phyloP scores from a whole-genome alignment of 1,284 basidiomycete genomes.

The Takashimella tepidaria region DNA sequence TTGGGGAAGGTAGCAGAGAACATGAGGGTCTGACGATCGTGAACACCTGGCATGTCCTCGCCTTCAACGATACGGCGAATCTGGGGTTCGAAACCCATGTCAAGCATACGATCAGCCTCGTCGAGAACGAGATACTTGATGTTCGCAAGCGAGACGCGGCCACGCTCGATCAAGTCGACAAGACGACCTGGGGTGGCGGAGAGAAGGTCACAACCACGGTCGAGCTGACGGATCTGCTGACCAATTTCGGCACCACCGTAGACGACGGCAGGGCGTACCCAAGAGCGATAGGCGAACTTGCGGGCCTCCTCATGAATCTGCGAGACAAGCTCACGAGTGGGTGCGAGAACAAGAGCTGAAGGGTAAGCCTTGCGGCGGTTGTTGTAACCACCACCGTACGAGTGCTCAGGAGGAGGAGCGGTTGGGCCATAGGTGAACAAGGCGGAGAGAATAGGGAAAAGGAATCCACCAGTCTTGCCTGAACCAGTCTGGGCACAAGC shows the following conservation, averaged over 20 bases:
- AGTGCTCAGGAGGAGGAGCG: slow-evolving; percentile 52
- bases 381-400: slow-evolving; percentile 59
- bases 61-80: slow-evolving; percentile 97
- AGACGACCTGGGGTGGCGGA: slow-evolving; percentile 98
- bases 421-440: slow-evolving; percentile 81
- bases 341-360: slow-evolving; percentile 91
- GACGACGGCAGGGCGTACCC: slow-evolving; percentile 97
- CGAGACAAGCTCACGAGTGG: slow-evolving; percentile 96
- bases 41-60: slow-evolving; percentile 93
- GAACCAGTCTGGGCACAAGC: slow-evolving; percentile 99
- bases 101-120: slow-evolving; percentile 99
- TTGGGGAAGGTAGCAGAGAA: slow-evolving; percentile 99
- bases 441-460: slow-evolving; percentile 97
- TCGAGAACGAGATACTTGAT: slow-evolving; percentile 98
- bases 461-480: slow-evolving; percentile 97
- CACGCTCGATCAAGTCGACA: slow-evolving; percentile 97
- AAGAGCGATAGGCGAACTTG: slow-evolving; percentile 98
- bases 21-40: slow-evolving; percentile 97
- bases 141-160: slow-evolving; percentile 91
- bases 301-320: slow-evolving; percentile 99
- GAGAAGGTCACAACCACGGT: slow-evolving; percentile 94
- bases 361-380: slow-evolving; percentile 87
- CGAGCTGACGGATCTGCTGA: slow-evolving; percentile 86
- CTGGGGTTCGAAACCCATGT: slow-evolving; percentile 99
- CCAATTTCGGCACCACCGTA: slow-evolving; percentile 99